These are phyloP conservation scores for Perkinsus chesapeaki DNA, from an alignment of 169 alveolate species.

Conservation along the genomic window DNA sequence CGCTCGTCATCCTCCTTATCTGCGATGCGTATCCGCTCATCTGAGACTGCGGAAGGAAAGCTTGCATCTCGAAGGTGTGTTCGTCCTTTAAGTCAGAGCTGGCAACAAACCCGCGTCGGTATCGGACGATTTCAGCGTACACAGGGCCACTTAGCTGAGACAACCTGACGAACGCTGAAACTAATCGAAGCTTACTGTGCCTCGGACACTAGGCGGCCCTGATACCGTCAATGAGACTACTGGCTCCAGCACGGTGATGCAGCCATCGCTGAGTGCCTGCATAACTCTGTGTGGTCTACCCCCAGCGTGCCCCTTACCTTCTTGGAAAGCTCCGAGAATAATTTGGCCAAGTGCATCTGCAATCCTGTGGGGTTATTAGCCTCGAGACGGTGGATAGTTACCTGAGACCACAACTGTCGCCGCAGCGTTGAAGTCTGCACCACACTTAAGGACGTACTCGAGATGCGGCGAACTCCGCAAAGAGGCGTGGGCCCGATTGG, in stretches of 20 bases:
- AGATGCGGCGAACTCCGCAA: not conserved
- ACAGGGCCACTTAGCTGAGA: not conserved
- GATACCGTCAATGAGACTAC: not conserved
- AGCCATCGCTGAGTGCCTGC: not conserved
- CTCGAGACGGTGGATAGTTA: not conserved
- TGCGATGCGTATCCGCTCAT: not conserved
- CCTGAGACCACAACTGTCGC: too few species aligned
- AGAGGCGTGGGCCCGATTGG: not conserved
- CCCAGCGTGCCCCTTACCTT: not conserved
- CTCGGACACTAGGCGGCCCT: not conserved
- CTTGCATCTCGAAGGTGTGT: not conserved
- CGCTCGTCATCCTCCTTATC: not conserved
- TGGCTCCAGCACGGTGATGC: not conserved
- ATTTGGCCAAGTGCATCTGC: not conserved
- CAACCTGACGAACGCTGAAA: not conserved
- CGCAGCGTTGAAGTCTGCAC: too few species aligned
- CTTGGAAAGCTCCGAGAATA: not conserved
- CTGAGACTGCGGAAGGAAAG: not conserved
- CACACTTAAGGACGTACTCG: not conserved
- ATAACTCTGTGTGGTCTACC: too few species aligned
- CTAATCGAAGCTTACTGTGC: not conserved
- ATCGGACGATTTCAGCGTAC: not conserved
- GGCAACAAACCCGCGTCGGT: not conserved
- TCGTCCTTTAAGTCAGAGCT: not conserved
- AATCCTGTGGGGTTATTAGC: not conserved